phyloP scores from a whole-genome alignment of 2,329 filamentous ascomycete species.

The Pseudogymnoascus verrucosus region DNA sequence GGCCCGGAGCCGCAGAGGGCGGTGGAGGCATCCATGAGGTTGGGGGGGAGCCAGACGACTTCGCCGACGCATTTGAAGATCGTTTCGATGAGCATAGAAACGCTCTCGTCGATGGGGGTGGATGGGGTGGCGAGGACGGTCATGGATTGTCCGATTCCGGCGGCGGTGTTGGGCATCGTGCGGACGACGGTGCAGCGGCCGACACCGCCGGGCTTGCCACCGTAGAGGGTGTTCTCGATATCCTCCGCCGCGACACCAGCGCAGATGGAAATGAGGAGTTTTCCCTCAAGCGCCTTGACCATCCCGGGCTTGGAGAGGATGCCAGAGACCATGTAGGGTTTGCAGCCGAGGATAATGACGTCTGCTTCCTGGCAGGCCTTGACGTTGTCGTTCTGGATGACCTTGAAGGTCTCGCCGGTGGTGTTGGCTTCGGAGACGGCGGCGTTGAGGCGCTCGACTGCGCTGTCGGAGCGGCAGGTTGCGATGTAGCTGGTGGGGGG shows the following conservation, averaged over 20 bases:
- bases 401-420: not conserved
- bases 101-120: constrained; percentile 47
- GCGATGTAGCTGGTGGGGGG: not conserved
- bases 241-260: constrained; percentile 67
- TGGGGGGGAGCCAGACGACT: constrained; percentile 58
- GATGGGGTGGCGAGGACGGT: constrained; percentile 63
- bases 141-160: constrained; percentile 72
- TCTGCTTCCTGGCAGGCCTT: constrained; percentile 59
- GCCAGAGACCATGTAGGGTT: constrained; percentile 64
- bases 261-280: constrained; percentile 74
- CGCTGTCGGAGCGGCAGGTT: not conserved
- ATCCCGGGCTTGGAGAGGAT: constrained; percentile 63
- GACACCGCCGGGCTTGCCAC: constrained; percentile 40
- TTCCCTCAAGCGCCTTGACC: constrained; percentile 64
- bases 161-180: constrained; percentile 80
- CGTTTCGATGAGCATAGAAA: constrained; percentile 57
- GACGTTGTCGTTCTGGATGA: constrained; percentile 54
- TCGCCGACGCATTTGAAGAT: constrained; percentile 70
- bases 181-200: constrained; percentile 56
- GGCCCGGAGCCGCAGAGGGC: constrained; percentile 68
- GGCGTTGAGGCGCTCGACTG: not conserved
- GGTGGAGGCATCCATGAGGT: constrained; percentile 64
- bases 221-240: constrained; percentile 58
- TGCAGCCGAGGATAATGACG: constrained; percentile 71
- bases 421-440: not conserved